Base-by-base conservation (phyloP, 177 flowering plant genomes). In the Vitis hybrid region DNA sequence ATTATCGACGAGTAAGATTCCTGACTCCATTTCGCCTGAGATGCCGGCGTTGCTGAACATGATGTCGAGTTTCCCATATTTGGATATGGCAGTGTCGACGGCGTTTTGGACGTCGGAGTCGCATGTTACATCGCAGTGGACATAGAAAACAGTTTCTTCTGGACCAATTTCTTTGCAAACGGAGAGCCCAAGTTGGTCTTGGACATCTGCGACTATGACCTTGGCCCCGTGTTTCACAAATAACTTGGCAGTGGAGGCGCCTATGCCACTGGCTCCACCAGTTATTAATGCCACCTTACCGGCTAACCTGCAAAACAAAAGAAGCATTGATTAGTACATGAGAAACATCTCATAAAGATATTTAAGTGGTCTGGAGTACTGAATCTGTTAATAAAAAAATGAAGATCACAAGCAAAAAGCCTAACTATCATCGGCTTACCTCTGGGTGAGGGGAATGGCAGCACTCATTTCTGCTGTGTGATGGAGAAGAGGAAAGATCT, bases 251-350 rank as follows among this genome's bases (percentile, higher is more conserved):
- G 79, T 72, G 4, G 79, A 74, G 57, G 70, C 82, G 1, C 82
- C 82, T 11, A 79, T 79, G 8, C 82, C 82, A 13, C 75, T 54
- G 24, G 82, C 77, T 0, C 79, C 82, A 8, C 79, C 79, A 5
- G 82, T 79, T 35, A 79, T 67, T 1, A 79, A 70, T 1, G 82
- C 82, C 7, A 79, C 70, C 58, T 79, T 79, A 9, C 79, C 82
- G 12, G 72, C 82, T 70, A 79, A 70, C 60, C 82, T 77, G 52
- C 6, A 35, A 35, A 35, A 35, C 40, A 32, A 50, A 46, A 49
- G 50, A 59, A 49, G 2, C 56, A 15, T 2, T 35, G 1, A 35
- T 35, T 35, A 35, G 40, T 6, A 35, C 40, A 35, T 35, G 40
- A 35, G 40, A 35, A 35, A 21, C 24, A 21, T 21, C 24, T 21